phyloP scores from a whole-genome alignment of 139 green algal species.

The Ettlia oleoabundans region DNA sequence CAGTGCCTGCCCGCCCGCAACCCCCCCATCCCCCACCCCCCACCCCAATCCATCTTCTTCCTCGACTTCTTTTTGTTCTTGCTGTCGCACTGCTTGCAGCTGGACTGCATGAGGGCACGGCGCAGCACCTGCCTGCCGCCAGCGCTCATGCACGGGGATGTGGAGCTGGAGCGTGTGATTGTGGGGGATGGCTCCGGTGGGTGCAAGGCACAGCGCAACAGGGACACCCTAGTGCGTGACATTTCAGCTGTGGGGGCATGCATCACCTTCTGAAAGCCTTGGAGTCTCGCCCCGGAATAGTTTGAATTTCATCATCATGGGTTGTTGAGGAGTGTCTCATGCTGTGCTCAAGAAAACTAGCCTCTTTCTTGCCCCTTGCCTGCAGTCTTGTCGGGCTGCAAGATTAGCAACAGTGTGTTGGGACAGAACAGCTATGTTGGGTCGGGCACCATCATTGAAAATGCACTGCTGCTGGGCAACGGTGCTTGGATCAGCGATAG shows the following conservation, averaged over 20 bases:
- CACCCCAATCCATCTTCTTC: background rate
- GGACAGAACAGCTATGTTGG: constrained; percentile 69
- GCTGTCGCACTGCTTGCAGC: background rate
- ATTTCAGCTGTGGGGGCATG: no score
- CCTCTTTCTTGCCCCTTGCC: no score
- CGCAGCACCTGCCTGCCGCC: constrained; percentile 33
- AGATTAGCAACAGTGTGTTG: constrained; percentile 69
- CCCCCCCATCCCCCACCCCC: no score
- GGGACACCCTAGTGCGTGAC: no score
- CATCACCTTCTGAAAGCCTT: no score
- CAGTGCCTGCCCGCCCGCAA: no score
- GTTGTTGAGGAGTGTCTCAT: no score
- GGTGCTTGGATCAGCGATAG: constrained; percentile 67
- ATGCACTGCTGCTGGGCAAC: constrained; percentile 79
- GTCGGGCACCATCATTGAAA: constrained; percentile 60
- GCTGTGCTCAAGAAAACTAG: no score
- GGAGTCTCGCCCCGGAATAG: no score
- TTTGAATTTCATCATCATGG: no score
- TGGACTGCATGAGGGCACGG: constrained; percentile 7
- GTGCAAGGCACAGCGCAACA: no score
- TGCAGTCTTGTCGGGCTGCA: constrained; percentile 49
- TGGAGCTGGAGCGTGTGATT: constrained; percentile 20
- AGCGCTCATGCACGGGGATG: constrained; percentile 1
- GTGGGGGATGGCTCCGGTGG: constrained; percentile 42
- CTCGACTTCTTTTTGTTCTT: background rate